Conservation (phyloP, 805 yeast species). For the Cyberlindnera subsufficiens region DNA sequence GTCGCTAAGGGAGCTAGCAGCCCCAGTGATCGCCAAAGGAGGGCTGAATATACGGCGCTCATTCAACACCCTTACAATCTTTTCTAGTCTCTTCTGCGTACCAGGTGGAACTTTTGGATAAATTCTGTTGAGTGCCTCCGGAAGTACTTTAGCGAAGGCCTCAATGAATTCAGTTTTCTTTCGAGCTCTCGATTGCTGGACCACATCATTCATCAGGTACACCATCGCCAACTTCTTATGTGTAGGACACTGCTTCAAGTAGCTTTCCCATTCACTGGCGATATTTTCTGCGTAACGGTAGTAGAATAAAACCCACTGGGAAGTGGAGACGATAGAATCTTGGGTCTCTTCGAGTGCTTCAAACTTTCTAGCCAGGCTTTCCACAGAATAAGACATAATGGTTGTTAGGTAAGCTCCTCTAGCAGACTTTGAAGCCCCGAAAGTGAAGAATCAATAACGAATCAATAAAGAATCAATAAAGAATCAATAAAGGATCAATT, state of each 20-base stretch:
- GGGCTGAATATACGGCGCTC: slow-evolving; percentile 40
- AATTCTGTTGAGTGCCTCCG: slow-evolving; percentile 30
- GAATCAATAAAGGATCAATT: too few species aligned
- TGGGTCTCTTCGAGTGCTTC: slow-evolving; percentile 51
- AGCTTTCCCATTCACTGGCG: slow-evolving; percentile 47
- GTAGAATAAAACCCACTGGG: slow-evolving; percentile 72
- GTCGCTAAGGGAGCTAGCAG: not conserved
- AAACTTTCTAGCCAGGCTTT: slow-evolving; percentile 42
- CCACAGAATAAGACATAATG: slow-evolving; percentile 43
- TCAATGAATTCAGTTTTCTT: slow-evolving; percentile 50
- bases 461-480: too few species aligned
- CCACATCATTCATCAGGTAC: slow-evolving; percentile 75
- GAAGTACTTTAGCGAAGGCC: slow-evolving; percentile 49
- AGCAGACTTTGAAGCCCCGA: too few species aligned
- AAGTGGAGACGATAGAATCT: slow-evolving; percentile 65
- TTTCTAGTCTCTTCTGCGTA: slow-evolving; percentile 32
- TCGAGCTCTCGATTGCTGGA: slow-evolving; percentile 69
- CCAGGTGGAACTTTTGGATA: slow-evolving; percentile 13
- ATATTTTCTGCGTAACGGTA: slow-evolving; percentile 48
- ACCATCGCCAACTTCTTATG: slow-evolving; percentile 49
- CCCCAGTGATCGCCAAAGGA: slow-evolving; percentile 10
- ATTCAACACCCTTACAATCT: slow-evolving; percentile 53
- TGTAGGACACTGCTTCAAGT: slow-evolving; percentile 27
- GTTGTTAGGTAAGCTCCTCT: too few species aligned
- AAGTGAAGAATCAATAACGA: too few species aligned